phyloP scores from a whole-genome alignment of 768 basidiomycete genomes.

The Amanita rubescens region DNA sequence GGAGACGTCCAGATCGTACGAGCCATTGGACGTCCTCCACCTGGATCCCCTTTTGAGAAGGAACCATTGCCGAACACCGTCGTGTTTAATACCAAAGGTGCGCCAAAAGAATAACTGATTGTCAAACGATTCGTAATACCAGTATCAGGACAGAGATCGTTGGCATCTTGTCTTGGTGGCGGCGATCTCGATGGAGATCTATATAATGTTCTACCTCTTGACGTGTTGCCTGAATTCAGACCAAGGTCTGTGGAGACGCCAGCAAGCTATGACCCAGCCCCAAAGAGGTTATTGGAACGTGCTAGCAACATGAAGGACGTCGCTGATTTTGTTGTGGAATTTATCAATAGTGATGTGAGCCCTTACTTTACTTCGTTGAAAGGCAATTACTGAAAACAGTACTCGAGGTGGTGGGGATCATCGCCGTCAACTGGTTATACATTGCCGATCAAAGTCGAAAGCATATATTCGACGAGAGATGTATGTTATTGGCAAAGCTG shows the following conservation, averaged over 20 bases:
- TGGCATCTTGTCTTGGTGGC: constrained; percentile 58
- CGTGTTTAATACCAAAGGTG: constrained; percentile 57
- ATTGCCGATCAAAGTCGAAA: constrained; percentile 48
- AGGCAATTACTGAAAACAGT: background rate
- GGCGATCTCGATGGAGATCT: constrained; percentile 65
- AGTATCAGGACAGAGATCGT: constrained; percentile 43
- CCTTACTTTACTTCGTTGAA: background rate
- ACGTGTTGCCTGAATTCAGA: constrained; percentile 27
- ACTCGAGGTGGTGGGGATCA: constrained; percentile 49
- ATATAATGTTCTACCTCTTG: constrained; percentile 45
- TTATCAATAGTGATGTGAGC: constrained; percentile 56
- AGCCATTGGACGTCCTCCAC: constrained; percentile 54
- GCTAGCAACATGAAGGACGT: constrained; percentile 57
- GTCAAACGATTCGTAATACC: background rate
- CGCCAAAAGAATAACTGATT: background rate
- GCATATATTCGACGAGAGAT: constrained; percentile 44
- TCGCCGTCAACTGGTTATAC: constrained; percentile 56
- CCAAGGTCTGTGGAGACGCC: constrained; percentile 23
- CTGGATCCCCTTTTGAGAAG: constrained; percentile 40
- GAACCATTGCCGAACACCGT: constrained; percentile 55
- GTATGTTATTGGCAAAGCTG: constrained; percentile 44
- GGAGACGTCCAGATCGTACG: constrained; percentile 55
- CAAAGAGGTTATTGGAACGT: constrained; percentile 34
- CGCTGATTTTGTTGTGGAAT: constrained; percentile 63
- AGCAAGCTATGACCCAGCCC: constrained; percentile 42